Conservation (phyloP, 495 filamentous ascomycete species). For the Opeltia flavorubescens region DNA sequence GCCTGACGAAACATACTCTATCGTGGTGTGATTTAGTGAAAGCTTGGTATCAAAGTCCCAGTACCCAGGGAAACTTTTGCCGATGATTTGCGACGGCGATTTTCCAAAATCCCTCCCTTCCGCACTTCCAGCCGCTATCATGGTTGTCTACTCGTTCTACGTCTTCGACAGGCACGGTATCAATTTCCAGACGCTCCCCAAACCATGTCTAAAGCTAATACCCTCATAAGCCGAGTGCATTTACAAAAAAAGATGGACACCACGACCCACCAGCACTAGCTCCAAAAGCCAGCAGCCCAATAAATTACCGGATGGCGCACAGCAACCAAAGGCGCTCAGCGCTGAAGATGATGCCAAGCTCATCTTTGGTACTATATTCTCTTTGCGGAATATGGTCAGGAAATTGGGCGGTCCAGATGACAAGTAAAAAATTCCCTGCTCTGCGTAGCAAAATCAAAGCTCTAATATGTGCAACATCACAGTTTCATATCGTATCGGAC, state of each 20-base stretch:
- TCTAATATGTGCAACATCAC: slow-evolving; percentile 10
- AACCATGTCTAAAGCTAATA: background rate
- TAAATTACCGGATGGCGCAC: slow-evolving; percentile 19
- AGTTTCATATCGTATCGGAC: slow-evolving; percentile 86
- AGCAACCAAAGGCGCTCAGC: slow-evolving; percentile 36
- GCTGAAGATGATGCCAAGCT: slow-evolving; percentile 86
- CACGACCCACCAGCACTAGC: slow-evolving; percentile 29
- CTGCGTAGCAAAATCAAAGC: background rate
- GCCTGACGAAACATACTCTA: no score
- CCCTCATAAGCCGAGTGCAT: slow-evolving; percentile 75
- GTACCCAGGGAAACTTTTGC: no score
- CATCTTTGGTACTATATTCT: slow-evolving; percentile 93
- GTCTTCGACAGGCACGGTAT: slow-evolving; percentile 97
- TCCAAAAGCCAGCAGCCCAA: slow-evolving; percentile 29
- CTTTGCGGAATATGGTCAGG: slow-evolving; percentile 88
- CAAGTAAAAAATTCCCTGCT: slow-evolving; percentile 29
- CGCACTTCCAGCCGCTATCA: slow-evolving; percentile 29
- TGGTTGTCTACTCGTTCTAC: slow-evolving; percentile 96
- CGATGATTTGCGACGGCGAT: background rate
- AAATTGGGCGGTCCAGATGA: slow-evolving; percentile 86
- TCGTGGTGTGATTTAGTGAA: no score
- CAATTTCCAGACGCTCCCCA: slow-evolving; percentile 8
- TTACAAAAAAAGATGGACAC: slow-evolving; percentile 73
- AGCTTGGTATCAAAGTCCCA: no score
- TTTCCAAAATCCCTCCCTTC: background rate